These are phyloP conservation scores for Beta vulgaris DNA, from an alignment of 148 eudicot species.

Conservation along the genomic window DNA sequence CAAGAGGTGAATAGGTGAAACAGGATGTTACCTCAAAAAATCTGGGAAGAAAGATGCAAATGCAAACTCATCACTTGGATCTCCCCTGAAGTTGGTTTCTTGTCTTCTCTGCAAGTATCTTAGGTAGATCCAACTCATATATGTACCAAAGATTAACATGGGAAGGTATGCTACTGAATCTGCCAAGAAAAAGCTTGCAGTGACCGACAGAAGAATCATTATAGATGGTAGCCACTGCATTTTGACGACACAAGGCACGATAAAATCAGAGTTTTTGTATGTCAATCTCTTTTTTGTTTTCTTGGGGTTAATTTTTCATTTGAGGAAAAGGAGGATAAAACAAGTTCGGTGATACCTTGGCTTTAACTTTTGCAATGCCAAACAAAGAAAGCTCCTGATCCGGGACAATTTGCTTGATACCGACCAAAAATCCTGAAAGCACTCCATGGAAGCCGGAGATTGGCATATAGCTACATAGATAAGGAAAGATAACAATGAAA, in stretches of 20 bases:
- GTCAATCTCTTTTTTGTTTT: not conserved
- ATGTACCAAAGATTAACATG: slow-evolving; percentile 76
- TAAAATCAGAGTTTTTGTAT: not conserved
- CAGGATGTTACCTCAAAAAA: slow-evolving; percentile 51
- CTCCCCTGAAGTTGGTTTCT: slow-evolving; percentile 87
- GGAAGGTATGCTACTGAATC: slow-evolving; percentile 79
- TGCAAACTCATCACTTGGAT: slow-evolving; percentile 96
- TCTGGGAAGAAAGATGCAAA: slow-evolving; percentile 94
- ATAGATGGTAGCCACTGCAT: slow-evolving; percentile 97
- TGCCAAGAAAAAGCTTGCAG: slow-evolving; percentile 57
- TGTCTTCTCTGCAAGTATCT: slow-evolving; percentile 79
- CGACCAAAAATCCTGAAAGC: slow-evolving; percentile 85
- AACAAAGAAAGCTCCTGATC: slow-evolving; percentile 77
- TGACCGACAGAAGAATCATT: slow-evolving; percentile 49
- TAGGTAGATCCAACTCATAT: slow-evolving; percentile 92
- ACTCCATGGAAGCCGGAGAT: slow-evolving; percentile 92
- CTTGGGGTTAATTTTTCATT: not conserved
- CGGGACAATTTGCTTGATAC: slow-evolving; percentile 90
- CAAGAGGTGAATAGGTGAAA: slow-evolving; percentile 1
- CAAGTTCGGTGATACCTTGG: slow-evolving; percentile 53
- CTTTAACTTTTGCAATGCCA: slow-evolving; percentile 56
- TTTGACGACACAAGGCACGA: slow-evolving; percentile 1
- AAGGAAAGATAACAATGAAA: slow-evolving; percentile 13
- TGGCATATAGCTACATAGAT: slow-evolving; percentile 70
- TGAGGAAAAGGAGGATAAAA: not conserved